Conservation (phyloP, 257 asterid species). For the Gentiana straminea region DNA sequence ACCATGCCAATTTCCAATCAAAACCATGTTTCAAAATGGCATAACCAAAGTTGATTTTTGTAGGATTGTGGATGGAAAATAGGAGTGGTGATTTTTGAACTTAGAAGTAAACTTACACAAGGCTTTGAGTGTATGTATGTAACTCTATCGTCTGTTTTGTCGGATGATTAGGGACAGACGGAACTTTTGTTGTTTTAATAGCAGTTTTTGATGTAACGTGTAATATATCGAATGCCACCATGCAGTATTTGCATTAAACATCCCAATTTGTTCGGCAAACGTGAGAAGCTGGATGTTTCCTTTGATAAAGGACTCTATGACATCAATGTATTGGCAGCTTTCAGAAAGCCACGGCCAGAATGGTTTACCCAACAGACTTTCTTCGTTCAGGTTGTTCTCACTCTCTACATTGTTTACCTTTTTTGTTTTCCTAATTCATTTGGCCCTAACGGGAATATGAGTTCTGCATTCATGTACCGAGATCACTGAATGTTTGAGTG, state of each 20-base stretch:
- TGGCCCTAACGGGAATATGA: not conserved
- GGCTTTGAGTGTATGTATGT: too few relatives aligned
- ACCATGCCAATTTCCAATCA: too few relatives aligned
- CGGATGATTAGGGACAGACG: not conserved
- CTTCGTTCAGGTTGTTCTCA: constrained; percentile 59
- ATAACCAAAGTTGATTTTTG: too few relatives aligned
- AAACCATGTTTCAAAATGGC: too few relatives aligned
- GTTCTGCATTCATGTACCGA: too few relatives aligned
- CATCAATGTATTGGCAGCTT: constrained; percentile 69
- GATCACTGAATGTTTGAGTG: too few relatives aligned
- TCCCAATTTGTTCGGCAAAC: constrained; percentile 86
- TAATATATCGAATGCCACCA: constrained; percentile 8
- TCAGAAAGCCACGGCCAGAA: constrained; percentile 81
- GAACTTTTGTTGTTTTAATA: not conserved
- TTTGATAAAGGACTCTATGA: constrained; percentile 97
- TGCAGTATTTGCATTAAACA: constrained; percentile 90
- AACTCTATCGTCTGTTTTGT: not conserved
- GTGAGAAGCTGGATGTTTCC: constrained; percentile 90
- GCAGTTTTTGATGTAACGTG: not conserved
- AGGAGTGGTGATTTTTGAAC: too few relatives aligned
- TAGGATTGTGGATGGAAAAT: too few relatives aligned
- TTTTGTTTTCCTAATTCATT: not conserved
- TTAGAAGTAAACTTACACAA: too few relatives aligned
- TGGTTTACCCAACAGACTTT: constrained; percentile 86
- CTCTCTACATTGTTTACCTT: not conserved